These are phyloP conservation scores for Triadica sebifera DNA, from an alignment of 345 rosid species.

Conservation along the genomic window DNA sequence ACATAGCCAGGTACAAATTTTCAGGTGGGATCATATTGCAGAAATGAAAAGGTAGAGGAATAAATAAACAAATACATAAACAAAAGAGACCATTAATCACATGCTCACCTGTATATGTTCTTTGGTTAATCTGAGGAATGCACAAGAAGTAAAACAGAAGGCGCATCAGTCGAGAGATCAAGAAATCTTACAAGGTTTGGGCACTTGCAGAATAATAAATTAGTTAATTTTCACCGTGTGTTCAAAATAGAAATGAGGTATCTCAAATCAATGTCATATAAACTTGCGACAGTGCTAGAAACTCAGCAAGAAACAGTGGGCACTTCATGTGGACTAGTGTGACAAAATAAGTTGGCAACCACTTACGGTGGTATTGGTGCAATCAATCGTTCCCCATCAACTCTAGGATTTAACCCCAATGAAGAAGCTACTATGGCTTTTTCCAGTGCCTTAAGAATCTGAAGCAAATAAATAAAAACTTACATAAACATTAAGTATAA, in stretches of 20 bases:
- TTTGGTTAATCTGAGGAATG: constrained; percentile 70
- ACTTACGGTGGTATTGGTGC: constrained; percentile 85
- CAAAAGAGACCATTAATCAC: not conserved
- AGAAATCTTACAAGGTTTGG: not conserved
- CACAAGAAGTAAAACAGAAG: constrained; percentile 13
- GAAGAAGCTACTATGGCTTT: constrained; percentile 86
- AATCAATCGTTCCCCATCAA: constrained; percentile 75
- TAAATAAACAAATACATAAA: not conserved
- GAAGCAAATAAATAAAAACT: constrained; percentile 22
- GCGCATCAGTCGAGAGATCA: constrained; percentile 14
- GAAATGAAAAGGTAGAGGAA: not conserved
- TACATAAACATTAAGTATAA: not conserved
- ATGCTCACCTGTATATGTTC: constrained; percentile 79
- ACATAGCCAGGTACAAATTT: constrained; percentile 57
- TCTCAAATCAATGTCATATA: not conserved
- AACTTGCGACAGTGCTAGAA: not conserved
- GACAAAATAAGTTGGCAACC: not conserved
- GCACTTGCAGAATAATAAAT: not conserved
- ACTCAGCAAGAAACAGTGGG: not conserved
- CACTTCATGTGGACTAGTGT: not conserved
- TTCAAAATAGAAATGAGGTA: not conserved
- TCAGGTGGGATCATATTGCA: not conserved
- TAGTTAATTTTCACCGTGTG: not conserved
- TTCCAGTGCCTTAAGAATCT: constrained; percentile 80
- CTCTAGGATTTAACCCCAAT: constrained; percentile 79